Evolutionary conservation across 257 asterid species (phyloP), one percentile per base, ranked within the genome.

Genomic region (Hygrophila difformis): DNA sequence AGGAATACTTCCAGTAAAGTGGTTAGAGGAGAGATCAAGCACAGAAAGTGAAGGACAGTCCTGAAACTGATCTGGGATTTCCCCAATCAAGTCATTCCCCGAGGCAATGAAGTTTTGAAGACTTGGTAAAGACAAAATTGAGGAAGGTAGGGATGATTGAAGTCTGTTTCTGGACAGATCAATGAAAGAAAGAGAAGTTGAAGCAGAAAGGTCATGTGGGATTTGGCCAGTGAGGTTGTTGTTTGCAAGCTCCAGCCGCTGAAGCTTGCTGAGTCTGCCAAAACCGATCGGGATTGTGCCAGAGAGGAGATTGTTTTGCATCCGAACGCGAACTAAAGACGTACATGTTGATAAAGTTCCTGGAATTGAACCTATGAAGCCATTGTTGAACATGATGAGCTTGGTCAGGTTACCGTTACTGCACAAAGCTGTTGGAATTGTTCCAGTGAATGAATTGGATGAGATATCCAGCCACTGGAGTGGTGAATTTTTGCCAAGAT

Each of bases 401-500:
- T 81, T 81, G 15, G 83, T 85, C 50, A 85, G 81, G 37, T 76
- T 78, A 31, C 81, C 81, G 13, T 60, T 50, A 6, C 55, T 62
- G 29, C 91, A 78, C 52, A 85, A 31, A 16, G 77, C 71, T 39
- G 71, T 45, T 6, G 96, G 96, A 42, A 85, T 65, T 57, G 72
- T 72, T 31, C 92, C 94, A 1, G 74, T 54, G 14, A 85, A 23
- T 15, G 51, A 51, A 44, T 85, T 85, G 15, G 93, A 65, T 1
- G 96, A 85, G 14, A 85, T 87, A 36, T 85, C 96, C 35, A 85
- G 39, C 91, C 85, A 70, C 40, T 65, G 72, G 53, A 82, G 51
- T 4, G 87, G 75, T 23, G 85, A 68, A 26, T 60, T 67, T 43
- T 18, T 59, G 7, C 96, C 96, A 1, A 85, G 81, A 54, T 60